Percentiles rank a stretch among this genome's conserved stretches.
Conservation (phyloP, 345 rosid species). For the Raphanus sativus region DNA sequence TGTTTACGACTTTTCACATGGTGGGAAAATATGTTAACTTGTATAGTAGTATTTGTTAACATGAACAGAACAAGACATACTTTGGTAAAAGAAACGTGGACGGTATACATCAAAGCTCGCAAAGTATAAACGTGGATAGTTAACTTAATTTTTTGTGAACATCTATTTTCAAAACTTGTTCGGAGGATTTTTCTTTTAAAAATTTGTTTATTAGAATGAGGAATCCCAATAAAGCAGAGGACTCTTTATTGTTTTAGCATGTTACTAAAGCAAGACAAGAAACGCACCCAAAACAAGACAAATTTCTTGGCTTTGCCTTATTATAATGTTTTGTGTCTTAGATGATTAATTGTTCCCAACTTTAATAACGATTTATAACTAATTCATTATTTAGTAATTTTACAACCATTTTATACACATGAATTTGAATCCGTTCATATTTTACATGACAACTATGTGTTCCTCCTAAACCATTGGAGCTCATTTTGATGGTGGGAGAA, state of each 20-base stretch:
- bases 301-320: slow-evolving; percentile 45
- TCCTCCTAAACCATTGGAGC: not conserved
- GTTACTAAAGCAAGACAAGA: slow-evolving; percentile 80
- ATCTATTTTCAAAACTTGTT: not conserved
- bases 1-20: not conserved
- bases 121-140: not conserved
- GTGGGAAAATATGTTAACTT: not conserved
- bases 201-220: slow-evolving; percentile 32
- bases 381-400: not conserved
- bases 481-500: not conserved
- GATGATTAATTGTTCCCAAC: not conserved
- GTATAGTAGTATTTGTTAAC: not conserved
- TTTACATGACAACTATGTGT: not conserved
- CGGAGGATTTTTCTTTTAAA: not conserved
- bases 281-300: slow-evolving; percentile 44
- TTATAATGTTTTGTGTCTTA: slow-evolving; percentile 5
- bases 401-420: not conserved
- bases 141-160: not conserved
- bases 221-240: slow-evolving; percentile 75
- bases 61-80: not conserved
- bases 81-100: not conserved
- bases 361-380: not conserved
- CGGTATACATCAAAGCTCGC: not conserved
- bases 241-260: slow-evolving; percentile 58
- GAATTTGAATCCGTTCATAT: not conserved